Base-by-base conservation (phyloP, 768 basidiomycete species). In the Lactarius vividus region DNA sequence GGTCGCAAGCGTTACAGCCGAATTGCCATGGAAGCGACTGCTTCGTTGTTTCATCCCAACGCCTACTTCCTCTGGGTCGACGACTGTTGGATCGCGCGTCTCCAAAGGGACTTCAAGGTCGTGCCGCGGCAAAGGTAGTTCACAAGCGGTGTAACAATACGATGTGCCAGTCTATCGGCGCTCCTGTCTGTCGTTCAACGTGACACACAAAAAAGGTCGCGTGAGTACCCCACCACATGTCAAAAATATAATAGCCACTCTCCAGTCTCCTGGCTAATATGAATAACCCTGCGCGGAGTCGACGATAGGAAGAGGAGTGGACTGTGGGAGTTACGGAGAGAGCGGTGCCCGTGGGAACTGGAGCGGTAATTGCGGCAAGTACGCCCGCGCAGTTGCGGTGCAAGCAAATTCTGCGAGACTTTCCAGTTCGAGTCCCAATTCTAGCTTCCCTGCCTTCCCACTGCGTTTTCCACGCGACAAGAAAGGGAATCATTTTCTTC, bases 391-490 rank as follows among this genome's bases (percentile, higher is more conserved):
- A 31, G 18, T 31, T 31, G 59, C 58, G 10, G 46, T 37, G 20
- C 46, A 39, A 7, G 28, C 23, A 1, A 23, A 31, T 58, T 40
- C 42, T 37, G 39, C 42, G 28, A 13, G 15, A 46, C 29, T 18
- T 56, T 42, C 44, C 28, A 26, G 59, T 37, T 29, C 49, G 35
- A 28, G 26, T 23, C 58, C 49, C 23, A 18, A 52, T 31, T 62
- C 42, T 37, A 11, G 44, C n/a, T 46, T 46, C n/a, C 20, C 42
- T 44, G 20, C 20, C 42, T 44, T n/a, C 11, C 64, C 39, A n/a
- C 42, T 40, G 31, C 59, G 53, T 39, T 18, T 44, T 54, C 46
- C 29, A 59, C 56, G 49, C 46, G 53, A 26, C n/a, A 64, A 26
- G 37, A 42, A n/a, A 26, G 35, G 63, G 35, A 28, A 44, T 44